A percentile compares a stretch with the other conserved stretches of the same genome.
These are phyloP conservation scores for Oryza officinalis DNA, from an alignment of 176 grass and related monocot species.

Conservation along the genomic window DNA sequence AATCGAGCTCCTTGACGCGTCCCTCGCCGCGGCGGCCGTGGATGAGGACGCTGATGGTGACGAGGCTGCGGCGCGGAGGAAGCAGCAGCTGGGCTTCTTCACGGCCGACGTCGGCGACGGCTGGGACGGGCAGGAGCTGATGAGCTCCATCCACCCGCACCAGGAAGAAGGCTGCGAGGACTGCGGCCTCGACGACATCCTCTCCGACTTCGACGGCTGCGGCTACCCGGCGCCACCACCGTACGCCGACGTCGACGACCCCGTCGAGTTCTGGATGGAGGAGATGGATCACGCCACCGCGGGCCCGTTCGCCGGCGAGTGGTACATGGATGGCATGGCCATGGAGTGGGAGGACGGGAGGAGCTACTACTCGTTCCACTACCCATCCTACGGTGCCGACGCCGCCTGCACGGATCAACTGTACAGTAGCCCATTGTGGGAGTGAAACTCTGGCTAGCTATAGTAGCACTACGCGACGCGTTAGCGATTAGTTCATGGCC, in stretches of 20 bases:
- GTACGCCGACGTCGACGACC: slow-evolving; percentile 8
- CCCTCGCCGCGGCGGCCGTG: background rate
- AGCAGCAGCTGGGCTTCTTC: slow-evolving; percentile 6
- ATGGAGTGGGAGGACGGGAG: slow-evolving; percentile 43
- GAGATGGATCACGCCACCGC: slow-evolving; percentile 38
- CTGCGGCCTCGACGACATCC: slow-evolving; percentile 62
- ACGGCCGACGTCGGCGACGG: slow-evolving; percentile 8
- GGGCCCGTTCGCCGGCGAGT: slow-evolving; percentile 15
- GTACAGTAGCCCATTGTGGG: slow-evolving; percentile 47
- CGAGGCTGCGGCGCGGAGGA: background rate
- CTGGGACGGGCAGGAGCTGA: slow-evolving; percentile 1
- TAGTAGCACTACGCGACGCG: background rate
- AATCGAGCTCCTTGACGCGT: slow-evolving; percentile 50
- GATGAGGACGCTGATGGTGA: background rate
- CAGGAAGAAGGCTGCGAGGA: slow-evolving; percentile 58
- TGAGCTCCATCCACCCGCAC: slow-evolving; percentile 36
- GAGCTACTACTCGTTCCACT: slow-evolving; percentile 23
- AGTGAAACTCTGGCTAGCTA: slow-evolving; percentile 11
- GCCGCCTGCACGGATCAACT: slow-evolving; percentile 26
- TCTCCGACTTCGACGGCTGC: slow-evolving; percentile 35
- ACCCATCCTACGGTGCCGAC: slow-evolving; percentile 33
- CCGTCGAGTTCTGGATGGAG: slow-evolving; percentile 40
- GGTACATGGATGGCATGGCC: slow-evolving; percentile 59
- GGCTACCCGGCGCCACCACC: too few species aligned
- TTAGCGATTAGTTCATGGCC: background rate